These are phyloP conservation scores for Teratosphaeria gauchensis DNA, from an alignment of 2,329 filamentous ascomycete genomes.

Conservation along the genomic window DNA sequence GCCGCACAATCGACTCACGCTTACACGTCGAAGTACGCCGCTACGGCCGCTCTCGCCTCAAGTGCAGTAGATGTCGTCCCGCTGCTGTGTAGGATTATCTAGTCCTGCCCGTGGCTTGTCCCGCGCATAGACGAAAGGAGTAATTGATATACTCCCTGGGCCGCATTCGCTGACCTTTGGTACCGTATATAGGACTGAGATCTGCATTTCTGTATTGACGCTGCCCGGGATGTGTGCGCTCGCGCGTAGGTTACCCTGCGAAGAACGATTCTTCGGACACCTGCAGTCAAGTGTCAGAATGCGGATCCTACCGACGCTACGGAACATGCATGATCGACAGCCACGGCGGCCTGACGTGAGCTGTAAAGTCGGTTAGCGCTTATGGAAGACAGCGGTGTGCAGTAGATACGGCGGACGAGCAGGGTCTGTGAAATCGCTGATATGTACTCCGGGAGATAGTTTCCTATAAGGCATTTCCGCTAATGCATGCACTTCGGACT, in stretches of 20 bases:
- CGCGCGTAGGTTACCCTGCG: background rate
- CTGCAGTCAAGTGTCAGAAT: background rate
- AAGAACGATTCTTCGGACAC: background rate
- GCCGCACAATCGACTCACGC: background rate
- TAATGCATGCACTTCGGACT: background rate
- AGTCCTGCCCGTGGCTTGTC: background rate
- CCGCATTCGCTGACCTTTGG: background rate
- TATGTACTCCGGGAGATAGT: background rate
- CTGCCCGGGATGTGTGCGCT: background rate
- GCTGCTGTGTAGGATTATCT: background rate
- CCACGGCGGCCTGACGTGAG: background rate
- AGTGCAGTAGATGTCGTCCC: background rate
- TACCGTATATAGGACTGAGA: background rate
- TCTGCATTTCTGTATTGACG: background rate
- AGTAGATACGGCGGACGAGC: background rate
- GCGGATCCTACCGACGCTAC: background rate
- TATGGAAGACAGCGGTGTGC: background rate
- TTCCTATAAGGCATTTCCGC: background rate
- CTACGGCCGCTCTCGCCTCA: background rate
- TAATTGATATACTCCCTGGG: background rate
- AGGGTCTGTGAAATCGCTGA: background rate
- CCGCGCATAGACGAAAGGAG: background rate
- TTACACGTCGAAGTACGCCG: background rate
- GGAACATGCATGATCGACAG: background rate
- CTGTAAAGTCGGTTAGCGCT: background rate